A percentile compares a stretch with the other conserved stretches of the same genome.
phyloP scores from a whole-genome alignment of 768 basidiomycete genomes.

The Lactarius hengduanensis region DNA sequence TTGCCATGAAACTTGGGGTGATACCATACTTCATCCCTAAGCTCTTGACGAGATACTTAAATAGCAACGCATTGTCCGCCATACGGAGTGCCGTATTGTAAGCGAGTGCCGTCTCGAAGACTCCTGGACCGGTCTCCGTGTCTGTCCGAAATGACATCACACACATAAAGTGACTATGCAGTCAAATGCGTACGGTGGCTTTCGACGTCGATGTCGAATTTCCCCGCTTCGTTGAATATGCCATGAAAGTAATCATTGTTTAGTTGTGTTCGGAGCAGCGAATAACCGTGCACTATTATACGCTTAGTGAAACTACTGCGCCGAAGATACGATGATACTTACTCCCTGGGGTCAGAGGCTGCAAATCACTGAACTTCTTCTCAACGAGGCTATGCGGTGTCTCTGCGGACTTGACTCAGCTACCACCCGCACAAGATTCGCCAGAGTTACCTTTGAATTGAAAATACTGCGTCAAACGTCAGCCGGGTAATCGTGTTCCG shows the following conservation, averaged over 20 bases:
- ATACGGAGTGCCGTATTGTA: constrained; percentile 77
- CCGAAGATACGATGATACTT: constrained; percentile 35
- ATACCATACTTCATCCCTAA: constrained; percentile 86
- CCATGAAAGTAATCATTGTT: constrained; percentile 89
- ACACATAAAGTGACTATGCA: neutral
- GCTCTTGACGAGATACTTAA: constrained; percentile 91
- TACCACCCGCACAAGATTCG: neutral
- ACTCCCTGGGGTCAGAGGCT: constrained; percentile 92
- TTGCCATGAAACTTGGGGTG: constrained; percentile 97
- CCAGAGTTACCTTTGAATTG: constrained; percentile 73
- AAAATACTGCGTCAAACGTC: constrained; percentile 59
- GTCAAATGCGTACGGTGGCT: constrained; percentile 61
- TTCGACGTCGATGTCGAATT: constrained; percentile 81
- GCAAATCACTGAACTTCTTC: constrained; percentile 74
- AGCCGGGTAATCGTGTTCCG: neutral
- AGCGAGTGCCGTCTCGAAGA: constrained; percentile 82
- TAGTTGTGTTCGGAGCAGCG: constrained; percentile 84
- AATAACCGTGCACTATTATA: constrained; percentile 90
- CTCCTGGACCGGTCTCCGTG: constrained; percentile 91
- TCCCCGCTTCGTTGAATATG: constrained; percentile 70
- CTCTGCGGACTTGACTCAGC: constrained; percentile 47
- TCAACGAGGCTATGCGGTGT: constrained; percentile 71
- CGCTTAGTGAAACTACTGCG: neutral
- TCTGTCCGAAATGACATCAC: constrained; percentile 45
- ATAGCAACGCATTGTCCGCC: constrained; percentile 90